These are phyloP conservation scores for Collybia sp. DNA, from an alignment of 768 basidiomycete genomes.

Conservation along the genomic window DNA sequence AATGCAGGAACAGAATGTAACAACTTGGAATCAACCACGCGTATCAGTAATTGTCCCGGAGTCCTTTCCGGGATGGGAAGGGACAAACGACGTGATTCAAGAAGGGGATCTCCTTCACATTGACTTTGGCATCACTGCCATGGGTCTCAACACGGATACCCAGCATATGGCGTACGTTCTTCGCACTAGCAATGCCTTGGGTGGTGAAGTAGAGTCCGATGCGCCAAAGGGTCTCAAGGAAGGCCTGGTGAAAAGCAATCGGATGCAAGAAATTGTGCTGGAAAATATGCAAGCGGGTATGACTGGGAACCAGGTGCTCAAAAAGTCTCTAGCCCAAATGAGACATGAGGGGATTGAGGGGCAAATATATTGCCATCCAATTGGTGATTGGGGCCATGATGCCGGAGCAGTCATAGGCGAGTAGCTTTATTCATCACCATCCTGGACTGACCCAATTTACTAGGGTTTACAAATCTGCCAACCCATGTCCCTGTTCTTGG, in stretches of 20 bases:
- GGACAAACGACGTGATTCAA: slow-evolving; percentile 32
- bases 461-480: slow-evolving; percentile 41
- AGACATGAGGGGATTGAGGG: slow-evolving; percentile 38
- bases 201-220: slow-evolving; percentile 28
- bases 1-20: slow-evolving; percentile 39
- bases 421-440: slow-evolving; percentile 5
- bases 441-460: neutral
- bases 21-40: slow-evolving; percentile 52
- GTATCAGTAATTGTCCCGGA: slow-evolving; percentile 37
- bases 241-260: slow-evolving; percentile 40
- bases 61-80: slow-evolving; percentile 38
- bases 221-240: slow-evolving; percentile 38
- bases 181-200: slow-evolving; percentile 17
- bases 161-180: slow-evolving; percentile 56
- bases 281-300: slow-evolving; percentile 37
- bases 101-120: slow-evolving; percentile 50
- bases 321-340: slow-evolving; percentile 37
- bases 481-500: slow-evolving; percentile 42
- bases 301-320: slow-evolving; percentile 44
- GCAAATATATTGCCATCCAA: slow-evolving; percentile 48
- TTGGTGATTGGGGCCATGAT: slow-evolving; percentile 53
- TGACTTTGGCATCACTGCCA: slow-evolving; percentile 50
- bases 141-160: slow-evolving; percentile 52
- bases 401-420: slow-evolving; percentile 45
- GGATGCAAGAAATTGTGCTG: slow-evolving; percentile 47